phyloP scores from a whole-genome alignment of 1,284 basidiomycete genomes.

The Leccinum insolens region DNA sequence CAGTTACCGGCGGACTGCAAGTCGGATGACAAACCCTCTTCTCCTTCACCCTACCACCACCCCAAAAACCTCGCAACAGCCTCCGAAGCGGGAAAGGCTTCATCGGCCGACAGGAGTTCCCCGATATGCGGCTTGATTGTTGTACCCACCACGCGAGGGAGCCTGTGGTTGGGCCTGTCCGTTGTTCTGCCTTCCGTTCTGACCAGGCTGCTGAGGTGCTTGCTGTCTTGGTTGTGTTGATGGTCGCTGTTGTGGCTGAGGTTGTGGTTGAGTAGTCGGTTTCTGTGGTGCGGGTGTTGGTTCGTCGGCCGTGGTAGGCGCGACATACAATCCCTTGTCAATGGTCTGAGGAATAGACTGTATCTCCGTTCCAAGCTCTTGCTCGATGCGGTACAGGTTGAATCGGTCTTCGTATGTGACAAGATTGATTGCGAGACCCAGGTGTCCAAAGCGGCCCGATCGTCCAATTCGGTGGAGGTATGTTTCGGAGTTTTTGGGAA shows the following conservation, averaged over 20 bases:
- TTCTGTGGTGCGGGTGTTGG: constrained; percentile 43
- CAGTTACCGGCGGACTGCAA: constrained; percentile 15
- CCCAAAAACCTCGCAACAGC: not conserved
- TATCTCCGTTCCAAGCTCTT: constrained; percentile 98
- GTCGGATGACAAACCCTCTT: constrained; percentile 14
- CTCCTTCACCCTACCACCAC: constrained; percentile 1
- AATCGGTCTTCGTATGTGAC: constrained; percentile 97
- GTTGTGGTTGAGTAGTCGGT: constrained; percentile 29
- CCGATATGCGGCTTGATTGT: constrained; percentile 30
- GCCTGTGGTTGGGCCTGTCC: constrained; percentile 22
- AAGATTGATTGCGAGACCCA: constrained; percentile 96
- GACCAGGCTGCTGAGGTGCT: constrained; percentile 24
- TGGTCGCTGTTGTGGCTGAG: constrained; percentile 36
- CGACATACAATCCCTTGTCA: constrained; percentile 93
- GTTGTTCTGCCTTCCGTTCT: constrained; percentile 35
- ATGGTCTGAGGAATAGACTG: constrained; percentile 93
- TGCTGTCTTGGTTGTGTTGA: constrained; percentile 29
- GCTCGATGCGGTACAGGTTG: constrained; percentile 97
- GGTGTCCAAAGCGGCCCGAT: constrained; percentile 95
- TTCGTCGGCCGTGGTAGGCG: constrained; percentile 61
- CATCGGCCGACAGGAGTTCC: constrained; percentile 33
- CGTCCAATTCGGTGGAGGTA: constrained; percentile 98
- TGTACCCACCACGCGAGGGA: constrained; percentile 24
- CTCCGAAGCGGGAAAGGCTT: constrained; percentile 9
- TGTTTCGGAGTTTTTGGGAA: constrained; percentile 98